Evolutionary conservation across 2,329 filamentous ascomycete genomes (phyloP), one percentile per base, ranked within the genome.

Genomic region (Pseudogymnoascus sp.): DNA sequence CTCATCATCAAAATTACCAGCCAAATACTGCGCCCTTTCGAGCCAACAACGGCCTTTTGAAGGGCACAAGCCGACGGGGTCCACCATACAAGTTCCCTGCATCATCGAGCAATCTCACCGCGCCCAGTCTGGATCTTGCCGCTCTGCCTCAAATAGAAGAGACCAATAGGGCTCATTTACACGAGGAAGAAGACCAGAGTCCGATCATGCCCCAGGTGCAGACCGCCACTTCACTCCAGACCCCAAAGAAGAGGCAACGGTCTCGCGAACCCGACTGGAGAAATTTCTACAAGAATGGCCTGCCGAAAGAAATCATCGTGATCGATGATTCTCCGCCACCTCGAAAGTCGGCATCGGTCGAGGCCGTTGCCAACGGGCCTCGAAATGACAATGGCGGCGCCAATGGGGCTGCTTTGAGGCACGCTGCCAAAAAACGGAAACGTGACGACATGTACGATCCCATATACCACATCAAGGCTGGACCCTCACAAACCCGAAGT

Each of bases 281-380:
- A 63, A 84, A 82, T 66, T 94, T 92, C 72, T 93, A 92, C 75
- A 88, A 88, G 72, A 92, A 93, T 74, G 90, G 90, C 3, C 77
- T 92, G 25, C 90, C 90, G 23, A 88, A 91, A 72, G 90, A 94
- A 77, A 86, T 94, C 72, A 93, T 94, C 71, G 86, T 93, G 69
- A 94, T 94, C 67, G 81, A 80, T 67, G 88, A 92, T 73, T 86
- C 84, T 4, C 88, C 88, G 60, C 75, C 76, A 9, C 80, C 80
- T 33, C 67, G 69, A 14, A 67, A 72, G 67, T 70, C 74, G 62
- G 63, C 66, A 63, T 68, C 69, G 62, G 60, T 71, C 65, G 41
- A 68, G 58, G 80, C 82, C 62, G 80, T 83, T 63, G 69, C 74
- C 58, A 59, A 22, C 28, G 35, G 74, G 67, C 52, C 66, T 66